Evolutionary conservation across 2,329 filamentous ascomycete species (phyloP).

Genomic region (Coniosporium uncinatum): DNA sequence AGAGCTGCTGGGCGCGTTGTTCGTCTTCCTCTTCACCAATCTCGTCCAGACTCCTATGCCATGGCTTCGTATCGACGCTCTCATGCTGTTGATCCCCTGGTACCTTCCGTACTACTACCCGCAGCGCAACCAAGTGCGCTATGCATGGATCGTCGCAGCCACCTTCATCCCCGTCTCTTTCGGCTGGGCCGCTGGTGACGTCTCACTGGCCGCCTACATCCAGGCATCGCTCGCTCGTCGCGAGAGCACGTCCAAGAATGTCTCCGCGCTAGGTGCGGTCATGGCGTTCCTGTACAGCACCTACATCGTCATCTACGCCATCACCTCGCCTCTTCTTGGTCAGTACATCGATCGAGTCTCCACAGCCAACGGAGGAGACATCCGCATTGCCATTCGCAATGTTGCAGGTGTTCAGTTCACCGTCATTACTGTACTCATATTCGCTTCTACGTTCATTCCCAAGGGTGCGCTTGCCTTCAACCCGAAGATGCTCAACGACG

Average conservation of each 20-base stretch:
- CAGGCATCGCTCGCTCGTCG: slow-evolving; percentile 41
- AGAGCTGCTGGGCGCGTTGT: slow-evolving; percentile 40
- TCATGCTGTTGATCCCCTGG: slow-evolving; percentile 41
- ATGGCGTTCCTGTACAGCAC: slow-evolving; percentile 46
- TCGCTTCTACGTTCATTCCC: slow-evolving; percentile 39
- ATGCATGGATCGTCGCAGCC: slow-evolving; percentile 40
- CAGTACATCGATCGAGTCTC: slow-evolving; percentile 38
- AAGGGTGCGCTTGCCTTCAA: slow-evolving; percentile 37
- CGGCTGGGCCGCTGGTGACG: slow-evolving; percentile 46
- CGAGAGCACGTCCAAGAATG: slow-evolving; percentile 35
- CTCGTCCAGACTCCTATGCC: slow-evolving; percentile 42
- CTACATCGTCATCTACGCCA: slow-evolving; percentile 42
- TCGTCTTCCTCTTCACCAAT: slow-evolving; percentile 43
- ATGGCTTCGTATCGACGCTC: slow-evolving; percentile 41
- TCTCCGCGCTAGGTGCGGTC: slow-evolving; percentile 42
- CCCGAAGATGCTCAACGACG: slow-evolving; percentile 33
- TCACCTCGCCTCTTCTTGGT: slow-evolving; percentile 36
- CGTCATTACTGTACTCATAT: slow-evolving; percentile 31
- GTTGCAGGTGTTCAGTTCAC: slow-evolving; percentile 43
- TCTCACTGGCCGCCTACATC: slow-evolving; percentile 44
- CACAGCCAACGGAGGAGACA: slow-evolving; percentile 24
- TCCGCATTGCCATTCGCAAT: slow-evolving; percentile 33
- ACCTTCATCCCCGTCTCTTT: slow-evolving; percentile 41
- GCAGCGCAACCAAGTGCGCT: slow-evolving; percentile 26
- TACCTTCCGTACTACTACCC: slow-evolving; percentile 40